These are phyloP conservation scores for Carnegiea gigantea DNA, from an alignment of 179 eudicot species.

Conservation along the genomic window DNA sequence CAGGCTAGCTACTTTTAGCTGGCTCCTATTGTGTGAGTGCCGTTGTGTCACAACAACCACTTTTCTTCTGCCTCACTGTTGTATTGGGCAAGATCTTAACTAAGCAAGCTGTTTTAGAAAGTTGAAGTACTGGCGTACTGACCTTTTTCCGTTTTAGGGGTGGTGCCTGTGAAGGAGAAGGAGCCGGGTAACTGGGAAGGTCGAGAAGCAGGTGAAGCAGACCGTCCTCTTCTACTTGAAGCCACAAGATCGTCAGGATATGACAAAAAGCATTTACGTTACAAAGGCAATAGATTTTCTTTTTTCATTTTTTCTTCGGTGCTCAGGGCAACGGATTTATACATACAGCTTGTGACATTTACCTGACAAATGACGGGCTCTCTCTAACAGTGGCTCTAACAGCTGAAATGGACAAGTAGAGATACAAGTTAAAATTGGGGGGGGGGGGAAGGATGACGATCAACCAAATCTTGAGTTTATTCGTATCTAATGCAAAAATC, in stretches of 20 bases:
- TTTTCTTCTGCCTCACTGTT: too few relatives aligned
- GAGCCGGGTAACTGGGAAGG: conserved; percentile 50
- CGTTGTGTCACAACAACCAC: too few relatives aligned
- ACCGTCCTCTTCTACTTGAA: conserved; percentile 61
- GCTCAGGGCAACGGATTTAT: background rate
- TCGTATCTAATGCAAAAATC: background rate
- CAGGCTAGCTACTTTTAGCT: too few relatives aligned
- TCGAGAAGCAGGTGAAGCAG: conserved; percentile 68
- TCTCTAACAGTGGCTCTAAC: conserved; percentile 58
- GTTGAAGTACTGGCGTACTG: background rate
- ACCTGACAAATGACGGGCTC: conserved; percentile 50
- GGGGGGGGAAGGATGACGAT: background rate
- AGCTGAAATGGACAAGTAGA: conserved; percentile 38
- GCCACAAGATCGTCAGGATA: background rate
- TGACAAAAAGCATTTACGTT: background rate
- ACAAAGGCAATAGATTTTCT: too few relatives aligned
- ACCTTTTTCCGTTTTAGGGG: conserved; percentile 60
- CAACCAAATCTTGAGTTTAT: background rate
- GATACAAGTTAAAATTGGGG: background rate
- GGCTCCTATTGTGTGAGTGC: too few relatives aligned
- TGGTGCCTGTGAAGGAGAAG: conserved; percentile 48
- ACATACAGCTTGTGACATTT: conserved; percentile 12
- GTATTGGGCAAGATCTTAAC: background rate
- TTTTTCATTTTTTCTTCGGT: too few relatives aligned
- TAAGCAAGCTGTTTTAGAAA: background rate